Conservation (phyloP, 257 asterid genomes). For the Solanum sejunctum region DNA sequence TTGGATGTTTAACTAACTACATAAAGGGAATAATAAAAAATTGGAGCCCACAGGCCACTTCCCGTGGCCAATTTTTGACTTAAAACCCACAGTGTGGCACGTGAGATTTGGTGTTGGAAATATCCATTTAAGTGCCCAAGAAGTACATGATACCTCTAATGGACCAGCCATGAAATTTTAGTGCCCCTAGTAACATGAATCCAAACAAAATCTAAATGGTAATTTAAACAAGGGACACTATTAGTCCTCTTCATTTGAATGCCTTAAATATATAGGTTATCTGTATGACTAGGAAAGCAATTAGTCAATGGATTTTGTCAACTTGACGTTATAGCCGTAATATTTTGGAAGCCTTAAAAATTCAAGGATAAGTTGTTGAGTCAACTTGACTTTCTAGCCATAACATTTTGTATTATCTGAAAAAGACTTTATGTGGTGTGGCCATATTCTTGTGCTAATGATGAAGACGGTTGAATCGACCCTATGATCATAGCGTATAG, state of each 20-base stretch:
- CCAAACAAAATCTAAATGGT: not conserved
- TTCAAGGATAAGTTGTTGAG: not conserved
- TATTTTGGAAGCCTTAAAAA: not conserved
- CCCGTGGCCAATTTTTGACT: not conserved
- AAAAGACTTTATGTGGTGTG: not conserved
- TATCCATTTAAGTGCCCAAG: not conserved
- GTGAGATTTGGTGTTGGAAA: not conserved
- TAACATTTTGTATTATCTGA: not conserved
- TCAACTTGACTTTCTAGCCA: not conserved
- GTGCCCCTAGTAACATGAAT: not conserved
- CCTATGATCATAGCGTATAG: not conserved
- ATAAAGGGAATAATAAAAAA: not conserved
- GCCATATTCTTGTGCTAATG: not conserved
- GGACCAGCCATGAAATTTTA: not conserved
- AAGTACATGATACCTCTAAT: not conserved
- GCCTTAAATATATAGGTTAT: not conserved
- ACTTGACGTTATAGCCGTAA: not conserved
- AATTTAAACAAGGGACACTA: too few relatives aligned
- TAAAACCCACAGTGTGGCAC: not conserved
- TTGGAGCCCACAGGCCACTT: conserved; percentile 20
- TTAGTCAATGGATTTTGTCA: not conserved
- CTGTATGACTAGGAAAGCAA: not conserved
- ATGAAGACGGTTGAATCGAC: not conserved
- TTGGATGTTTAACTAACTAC: conserved; percentile 5
- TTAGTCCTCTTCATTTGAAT: not conserved